Conservation (phyloP, 1,284 basidiomycete species). For the Pholiota adiposa region DNA sequence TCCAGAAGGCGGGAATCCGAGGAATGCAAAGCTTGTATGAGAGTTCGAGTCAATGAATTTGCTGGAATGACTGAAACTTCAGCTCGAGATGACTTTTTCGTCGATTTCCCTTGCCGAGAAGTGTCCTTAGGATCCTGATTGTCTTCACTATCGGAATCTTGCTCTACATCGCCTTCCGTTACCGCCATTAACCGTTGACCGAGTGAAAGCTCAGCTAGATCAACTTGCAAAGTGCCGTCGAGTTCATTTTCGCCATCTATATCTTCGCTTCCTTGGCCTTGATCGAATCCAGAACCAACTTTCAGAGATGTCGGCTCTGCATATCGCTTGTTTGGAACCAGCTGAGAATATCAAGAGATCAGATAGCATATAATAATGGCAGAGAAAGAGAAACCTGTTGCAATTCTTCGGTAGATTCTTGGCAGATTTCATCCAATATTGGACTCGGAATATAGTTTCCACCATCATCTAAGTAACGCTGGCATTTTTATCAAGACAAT, state of each 20-base stretch:
- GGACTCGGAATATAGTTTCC: conserved; percentile 64
- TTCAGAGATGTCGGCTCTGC: conserved; percentile 62
- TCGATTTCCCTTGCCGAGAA: conserved; percentile 26
- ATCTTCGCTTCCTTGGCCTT: conserved; percentile 62
- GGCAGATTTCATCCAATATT: conserved; percentile 50
- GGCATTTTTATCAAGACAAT: background rate
- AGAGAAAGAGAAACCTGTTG: conserved; percentile 11
- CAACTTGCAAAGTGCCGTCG: conserved; percentile 78
- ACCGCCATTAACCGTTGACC: conserved; percentile 85
- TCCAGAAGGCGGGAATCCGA: conserved; percentile 90
- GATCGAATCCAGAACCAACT: conserved; percentile 65
- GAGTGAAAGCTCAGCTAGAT: conserved; percentile 88
- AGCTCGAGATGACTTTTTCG: conserved; percentile 38
- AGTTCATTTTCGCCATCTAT: conserved; percentile 45
- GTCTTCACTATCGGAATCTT: conserved; percentile 51
- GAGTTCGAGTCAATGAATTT: conserved; percentile 89
- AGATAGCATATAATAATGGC: background rate
- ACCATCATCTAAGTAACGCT: conserved; percentile 60
- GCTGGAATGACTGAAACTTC: conserved; percentile 68
- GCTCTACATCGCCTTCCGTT: conserved; percentile 47
- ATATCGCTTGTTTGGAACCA: conserved; percentile 59
- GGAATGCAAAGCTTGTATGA: conserved; percentile 97
- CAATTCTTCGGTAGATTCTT: conserved; percentile 16
- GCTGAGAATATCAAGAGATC: conserved; percentile 25
- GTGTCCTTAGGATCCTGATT: conserved; percentile 32